These are phyloP conservation scores for Aspergillus conjunctus DNA, from an alignment of 495 filamentous ascomycete genomes.

Conservation along the genomic window DNA sequence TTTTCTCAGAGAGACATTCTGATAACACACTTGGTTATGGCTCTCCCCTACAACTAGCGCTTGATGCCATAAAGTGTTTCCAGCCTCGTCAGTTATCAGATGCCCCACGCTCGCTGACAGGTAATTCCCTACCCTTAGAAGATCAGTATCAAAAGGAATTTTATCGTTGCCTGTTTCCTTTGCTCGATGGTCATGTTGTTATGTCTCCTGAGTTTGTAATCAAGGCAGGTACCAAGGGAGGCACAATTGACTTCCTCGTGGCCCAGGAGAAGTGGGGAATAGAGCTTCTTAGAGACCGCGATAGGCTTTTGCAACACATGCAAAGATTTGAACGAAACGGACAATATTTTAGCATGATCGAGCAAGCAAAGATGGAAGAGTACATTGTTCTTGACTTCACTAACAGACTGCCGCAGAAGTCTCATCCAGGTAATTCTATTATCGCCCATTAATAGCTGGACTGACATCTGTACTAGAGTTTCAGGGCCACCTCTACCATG, in stretches of 20 bases:
- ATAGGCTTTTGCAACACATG: conserved; percentile 25
- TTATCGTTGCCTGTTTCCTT: conserved; percentile 27
- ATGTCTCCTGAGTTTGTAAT: conserved; percentile 30
- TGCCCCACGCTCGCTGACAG: conserved; percentile 20
- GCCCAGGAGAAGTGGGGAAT: conserved; percentile 28
- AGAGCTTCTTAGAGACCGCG: conserved; percentile 26
- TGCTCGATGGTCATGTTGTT: conserved; percentile 24
- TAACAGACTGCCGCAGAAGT: conserved; percentile 18
- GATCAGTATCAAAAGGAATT: conserved; percentile 32
- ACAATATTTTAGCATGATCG: conserved; percentile 25
- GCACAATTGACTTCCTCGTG: conserved; percentile 27
- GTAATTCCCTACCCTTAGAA: conserved; percentile 23
- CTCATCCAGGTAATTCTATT: conserved; percentile 24
- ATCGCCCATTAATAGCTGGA: conserved; percentile 18
- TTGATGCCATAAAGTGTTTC: conserved; percentile 25
- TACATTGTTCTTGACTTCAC: conserved; percentile 31
- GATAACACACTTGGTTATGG: conserved; percentile 24
- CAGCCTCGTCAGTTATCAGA: conserved; percentile 24
- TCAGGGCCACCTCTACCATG: conserved; percentile 21
- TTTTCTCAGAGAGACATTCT: conserved; percentile 22
- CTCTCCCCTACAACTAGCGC: conserved; percentile 23
- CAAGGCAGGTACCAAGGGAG: conserved; percentile 21
- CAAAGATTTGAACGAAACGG: conserved; percentile 23
- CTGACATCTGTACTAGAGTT: conserved; percentile 27
- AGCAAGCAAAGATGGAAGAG: conserved; percentile 25